These are phyloP conservation scores for Xylaria sp. DNA, from an alignment of 495 filamentous ascomycete genomes.

Conservation along the genomic window DNA sequence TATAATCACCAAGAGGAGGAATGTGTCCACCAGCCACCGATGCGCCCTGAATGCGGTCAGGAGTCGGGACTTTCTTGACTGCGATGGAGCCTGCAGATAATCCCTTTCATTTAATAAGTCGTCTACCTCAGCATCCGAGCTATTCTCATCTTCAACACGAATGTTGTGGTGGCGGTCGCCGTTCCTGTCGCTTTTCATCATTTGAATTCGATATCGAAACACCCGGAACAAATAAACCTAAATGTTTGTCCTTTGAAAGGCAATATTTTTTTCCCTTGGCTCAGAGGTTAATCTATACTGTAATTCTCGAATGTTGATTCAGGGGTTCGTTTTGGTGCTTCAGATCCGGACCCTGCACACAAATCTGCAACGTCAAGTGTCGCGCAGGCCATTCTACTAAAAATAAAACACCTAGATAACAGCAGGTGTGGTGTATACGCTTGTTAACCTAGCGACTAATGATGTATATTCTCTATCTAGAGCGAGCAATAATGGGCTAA, in stretches of 20 bases:
- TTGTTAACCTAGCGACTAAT: background rate
- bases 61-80: slow-evolving; percentile 19
- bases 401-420: background rate
- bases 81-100: slow-evolving; percentile 28
- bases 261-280: background rate
- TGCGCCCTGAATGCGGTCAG: slow-evolving; percentile 29
- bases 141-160: background rate
- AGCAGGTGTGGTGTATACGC: background rate
- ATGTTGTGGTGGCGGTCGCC: background rate
- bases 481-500: background rate
- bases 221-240: background rate
- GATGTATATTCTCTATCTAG: background rate
- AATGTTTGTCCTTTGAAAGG: background rate
- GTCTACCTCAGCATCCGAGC: background rate
- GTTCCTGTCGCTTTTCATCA: background rate
- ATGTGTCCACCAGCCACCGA: slow-evolving; percentile 46
- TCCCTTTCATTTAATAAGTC: slow-evolving; percentile 34
- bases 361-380: background rate
- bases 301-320: background rate
- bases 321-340: background rate
- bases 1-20: slow-evolving; percentile 43
- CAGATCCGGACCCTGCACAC: background rate
- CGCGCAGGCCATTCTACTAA: background rate
- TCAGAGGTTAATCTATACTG: background rate
- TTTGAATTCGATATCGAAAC: background rate